Base-by-base conservation (phyloP, 371 early-diverging fungal species). In the Circinella umbellata region DNA sequence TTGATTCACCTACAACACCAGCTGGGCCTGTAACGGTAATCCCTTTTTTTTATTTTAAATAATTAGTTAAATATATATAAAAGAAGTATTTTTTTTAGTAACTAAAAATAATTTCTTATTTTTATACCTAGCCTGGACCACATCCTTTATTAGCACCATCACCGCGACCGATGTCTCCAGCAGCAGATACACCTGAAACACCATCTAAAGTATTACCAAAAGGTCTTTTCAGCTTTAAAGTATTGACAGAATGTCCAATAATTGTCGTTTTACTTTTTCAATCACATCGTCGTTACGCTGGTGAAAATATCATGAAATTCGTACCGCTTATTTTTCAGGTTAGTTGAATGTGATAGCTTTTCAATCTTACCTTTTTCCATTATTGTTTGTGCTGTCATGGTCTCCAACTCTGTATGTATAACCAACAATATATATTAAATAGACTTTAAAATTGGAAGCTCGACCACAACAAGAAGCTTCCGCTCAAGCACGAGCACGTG, bases 261-360 rank as follows among this genome's bases (percentile, higher is more conserved):
- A 98, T 98, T 61, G 93, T 99, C n/a, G 99, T 97, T 1, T 82
- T 98, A 14, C 82, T 98, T 10, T 95, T 98, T 71, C 97, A 97
- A 83, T 88, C 88, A 3, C 88, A 96, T 79, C 86, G 93, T 57
- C 90, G 92, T 53, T 91, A 90, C 63, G 94, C 95, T 18, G 84
- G 85, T 27, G 87, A 86, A 35, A 94, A 94, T 71, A 92, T 97
- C 18, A 88, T 89, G 66, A 87, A 86, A 60, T 94, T 98, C 70
- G 89, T 98, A 6, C 96, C 97, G 0, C 81, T 93, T n/a, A 94
- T 96, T 47, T 89, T 97, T 69, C 87, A 90, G 76, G 94, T 93
- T 86, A 51, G 17, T 20, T 3, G 42, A 6, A 42, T 9, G 6
- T 42, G 6, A 42, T 42, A 3, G 11, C 11, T 42, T 3, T 42